phyloP scores from a whole-genome alignment of 1,284 basidiomycete species.

The Limonomyces culmigenus region DNA sequence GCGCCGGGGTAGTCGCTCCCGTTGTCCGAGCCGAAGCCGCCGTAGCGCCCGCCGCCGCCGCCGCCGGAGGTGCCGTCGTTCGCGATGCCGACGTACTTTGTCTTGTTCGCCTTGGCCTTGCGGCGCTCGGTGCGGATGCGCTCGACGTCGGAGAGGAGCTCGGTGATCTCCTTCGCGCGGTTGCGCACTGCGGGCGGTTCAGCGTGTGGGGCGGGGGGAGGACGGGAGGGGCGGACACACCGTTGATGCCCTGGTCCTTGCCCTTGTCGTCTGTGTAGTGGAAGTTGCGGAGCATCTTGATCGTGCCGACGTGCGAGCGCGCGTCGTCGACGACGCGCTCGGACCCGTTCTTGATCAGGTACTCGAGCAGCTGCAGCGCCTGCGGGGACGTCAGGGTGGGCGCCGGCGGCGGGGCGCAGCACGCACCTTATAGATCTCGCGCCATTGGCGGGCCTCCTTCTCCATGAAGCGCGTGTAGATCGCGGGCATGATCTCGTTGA shows the following conservation, averaged over 20 bases:
- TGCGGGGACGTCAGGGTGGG: slow-evolving; percentile 12
- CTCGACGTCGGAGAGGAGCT: slow-evolving; percentile 83
- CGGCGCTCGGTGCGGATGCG: slow-evolving; percentile 79
- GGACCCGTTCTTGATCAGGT: slow-evolving; percentile 94
- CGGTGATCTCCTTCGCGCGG: slow-evolving; percentile 81
- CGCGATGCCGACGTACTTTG: slow-evolving; percentile 81
- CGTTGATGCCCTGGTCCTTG: slow-evolving; percentile 98
- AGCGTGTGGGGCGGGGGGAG: neutral
- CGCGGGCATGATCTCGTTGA: slow-evolving; percentile 99
- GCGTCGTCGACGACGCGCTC: slow-evolving; percentile 98
- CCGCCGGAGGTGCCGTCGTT: slow-evolving; percentile 31
- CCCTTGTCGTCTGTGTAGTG: slow-evolving; percentile 98
- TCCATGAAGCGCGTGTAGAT: slow-evolving; percentile 94
- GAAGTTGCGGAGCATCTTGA: slow-evolving; percentile 97
- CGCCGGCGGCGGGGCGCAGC: neutral
- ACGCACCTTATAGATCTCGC: slow-evolving; percentile 93
- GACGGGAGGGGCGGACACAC: slow-evolving; percentile 23
- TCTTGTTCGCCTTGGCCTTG: slow-evolving; percentile 86
- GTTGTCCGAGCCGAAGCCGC: slow-evolving; percentile 69
- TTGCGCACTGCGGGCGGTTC: slow-evolving; percentile 61
- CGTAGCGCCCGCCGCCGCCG: slow-evolving; percentile 48
- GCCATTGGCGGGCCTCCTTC: slow-evolving; percentile 96
- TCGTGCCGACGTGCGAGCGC: slow-evolving; percentile 82
- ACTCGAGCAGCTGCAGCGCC: slow-evolving; percentile 90
- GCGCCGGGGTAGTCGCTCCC: slow-evolving; percentile 25